These are phyloP conservation scores for Babesia bovis DNA, from an alignment of 169 alveolate genomes.

Conservation along the genomic window DNA sequence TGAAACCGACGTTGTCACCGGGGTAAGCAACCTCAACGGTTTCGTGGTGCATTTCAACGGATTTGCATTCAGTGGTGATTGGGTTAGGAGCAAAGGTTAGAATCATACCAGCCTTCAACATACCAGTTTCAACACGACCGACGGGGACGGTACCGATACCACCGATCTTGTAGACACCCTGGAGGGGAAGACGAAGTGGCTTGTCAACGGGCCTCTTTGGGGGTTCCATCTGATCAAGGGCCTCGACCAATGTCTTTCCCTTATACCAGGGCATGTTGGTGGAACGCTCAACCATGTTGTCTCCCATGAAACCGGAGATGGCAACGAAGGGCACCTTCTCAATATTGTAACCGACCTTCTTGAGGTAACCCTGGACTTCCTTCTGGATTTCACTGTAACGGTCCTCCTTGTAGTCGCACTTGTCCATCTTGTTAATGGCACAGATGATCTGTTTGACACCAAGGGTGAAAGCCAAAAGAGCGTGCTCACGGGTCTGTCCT, in stretches of 20 bases:
- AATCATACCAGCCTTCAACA: slow-evolving; percentile 85
- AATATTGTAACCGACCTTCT: slow-evolving; percentile 96
- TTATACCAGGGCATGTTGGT: slow-evolving; percentile 97
- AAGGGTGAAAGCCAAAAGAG: slow-evolving; percentile 95
- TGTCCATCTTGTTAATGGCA: slow-evolving; percentile 99
- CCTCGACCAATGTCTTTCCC: slow-evolving; percentile 95
- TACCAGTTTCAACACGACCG: slow-evolving; percentile 98
- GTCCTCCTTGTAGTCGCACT: slow-evolving; percentile 92
- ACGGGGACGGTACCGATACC: slow-evolving; percentile 99
- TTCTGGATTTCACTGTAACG: slow-evolving; percentile 95
- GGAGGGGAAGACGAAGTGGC: slow-evolving; percentile 96
- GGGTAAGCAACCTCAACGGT: slow-evolving; percentile 94
- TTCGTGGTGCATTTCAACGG: slow-evolving; percentile 99
- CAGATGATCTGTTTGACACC: slow-evolving; percentile 99
- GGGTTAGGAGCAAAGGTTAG: slow-evolving; percentile 93
- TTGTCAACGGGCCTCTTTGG: slow-evolving; percentile 97
- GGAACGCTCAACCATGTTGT: slow-evolving; percentile 94
- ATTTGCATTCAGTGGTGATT: slow-evolving; percentile 94
- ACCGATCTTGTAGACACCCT: slow-evolving; percentile 97
- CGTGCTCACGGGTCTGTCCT: slow-evolving; percentile 99
- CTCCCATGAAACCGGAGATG: slow-evolving; percentile 97
- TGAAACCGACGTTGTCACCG: slow-evolving; percentile 98
- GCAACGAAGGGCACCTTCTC: slow-evolving; percentile 96
- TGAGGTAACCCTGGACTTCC: slow-evolving; percentile 92
- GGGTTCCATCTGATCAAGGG: slow-evolving; percentile 93